Evolutionary conservation across 208 protist species (phyloP).

Genomic region (Phytomonas sp.): DNA sequence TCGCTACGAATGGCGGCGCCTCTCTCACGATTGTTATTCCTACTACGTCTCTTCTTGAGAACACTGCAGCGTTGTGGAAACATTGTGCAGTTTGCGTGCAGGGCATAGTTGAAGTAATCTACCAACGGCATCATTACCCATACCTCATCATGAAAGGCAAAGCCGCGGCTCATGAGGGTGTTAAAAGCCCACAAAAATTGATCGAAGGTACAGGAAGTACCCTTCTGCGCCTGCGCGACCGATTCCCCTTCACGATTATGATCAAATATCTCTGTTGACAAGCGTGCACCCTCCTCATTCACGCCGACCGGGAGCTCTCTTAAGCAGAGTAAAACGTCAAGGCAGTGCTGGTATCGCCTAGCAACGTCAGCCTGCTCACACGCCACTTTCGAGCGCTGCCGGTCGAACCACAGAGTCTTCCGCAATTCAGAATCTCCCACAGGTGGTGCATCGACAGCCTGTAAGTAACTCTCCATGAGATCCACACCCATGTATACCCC

Average conservation of each 20-base stretch:
- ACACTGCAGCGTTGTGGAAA: conserved; percentile 14
- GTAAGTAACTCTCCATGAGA: background rate
- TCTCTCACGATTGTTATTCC: background rate
- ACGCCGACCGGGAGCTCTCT: conserved; percentile 4
- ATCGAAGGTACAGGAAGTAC: conserved; percentile 21
- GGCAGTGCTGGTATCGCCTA: conserved; percentile 30
- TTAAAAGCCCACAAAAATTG: conserved; percentile 84
- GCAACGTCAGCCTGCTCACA: conserved; percentile 33
- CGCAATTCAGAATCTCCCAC: background rate
- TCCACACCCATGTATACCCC: background rate
- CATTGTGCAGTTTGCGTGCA: conserved; percentile 66
- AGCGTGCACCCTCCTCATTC: background rate
- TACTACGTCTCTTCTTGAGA: background rate
- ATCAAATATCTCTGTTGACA: background rate
- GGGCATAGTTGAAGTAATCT: conserved; percentile 90
- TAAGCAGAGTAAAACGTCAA: conserved; percentile 25
- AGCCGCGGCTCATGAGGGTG: conserved; percentile 81
- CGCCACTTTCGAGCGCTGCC: conserved; percentile 29
- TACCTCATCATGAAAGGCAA: conserved; percentile 67
- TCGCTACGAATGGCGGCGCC: background rate
- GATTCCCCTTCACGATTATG: background rate
- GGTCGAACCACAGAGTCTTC: conserved; percentile 21
- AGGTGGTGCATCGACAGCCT: background rate
- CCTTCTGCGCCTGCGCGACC: background rate
- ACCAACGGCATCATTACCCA: conserved; percentile 89